Conservation (phyloP, 2,329 filamentous ascomycete genomes). For the Paracorniculantispora psalliotae region DNA sequence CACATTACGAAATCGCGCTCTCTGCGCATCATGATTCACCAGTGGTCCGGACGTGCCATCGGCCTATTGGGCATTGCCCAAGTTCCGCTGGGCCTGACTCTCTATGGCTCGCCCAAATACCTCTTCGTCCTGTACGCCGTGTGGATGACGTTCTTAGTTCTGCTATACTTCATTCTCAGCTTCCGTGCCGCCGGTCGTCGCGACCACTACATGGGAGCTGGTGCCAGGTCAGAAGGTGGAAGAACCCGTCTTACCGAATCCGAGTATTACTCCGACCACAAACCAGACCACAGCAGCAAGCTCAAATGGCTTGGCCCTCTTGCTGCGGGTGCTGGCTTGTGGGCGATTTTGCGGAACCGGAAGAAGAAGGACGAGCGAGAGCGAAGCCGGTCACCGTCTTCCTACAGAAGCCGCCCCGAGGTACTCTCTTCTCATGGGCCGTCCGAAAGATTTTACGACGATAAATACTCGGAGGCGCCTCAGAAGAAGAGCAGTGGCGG, state of each 20-base stretch:
- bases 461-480: constrained; percentile 56
- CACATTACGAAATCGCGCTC: constrained; percentile 46
- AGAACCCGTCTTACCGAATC: constrained; percentile 35
- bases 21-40: constrained; percentile 64
- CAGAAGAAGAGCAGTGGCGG: constrained; percentile 39
- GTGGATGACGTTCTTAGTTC: constrained; percentile 66
- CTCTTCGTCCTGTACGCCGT: constrained; percentile 83
- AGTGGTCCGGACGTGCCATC: constrained; percentile 77
- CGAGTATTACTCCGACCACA: constrained; percentile 33
- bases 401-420: constrained; percentile 39
- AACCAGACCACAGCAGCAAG: constrained; percentile 27
- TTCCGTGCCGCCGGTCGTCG: constrained; percentile 57
- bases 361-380: constrained; percentile 36
- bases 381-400: constrained; percentile 34
- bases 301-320: constrained; percentile 48
- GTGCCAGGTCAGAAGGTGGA: constrained; percentile 51
- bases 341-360: constrained; percentile 41
- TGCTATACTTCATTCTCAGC: constrained; percentile 75
- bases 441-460: constrained; percentile 57
- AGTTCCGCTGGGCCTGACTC: constrained; percentile 79
- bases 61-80: constrained; percentile 81
- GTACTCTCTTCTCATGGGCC: constrained; percentile 47
- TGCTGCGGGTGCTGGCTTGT: constrained; percentile 46
- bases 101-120: constrained; percentile 84
- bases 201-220: constrained; percentile 52